Percentiles rank a stretch among this genome's conserved stretches.
Evolutionary conservation across 306 rosid species (phyloP).

Genomic region (Leucaena leucocephala): DNA sequence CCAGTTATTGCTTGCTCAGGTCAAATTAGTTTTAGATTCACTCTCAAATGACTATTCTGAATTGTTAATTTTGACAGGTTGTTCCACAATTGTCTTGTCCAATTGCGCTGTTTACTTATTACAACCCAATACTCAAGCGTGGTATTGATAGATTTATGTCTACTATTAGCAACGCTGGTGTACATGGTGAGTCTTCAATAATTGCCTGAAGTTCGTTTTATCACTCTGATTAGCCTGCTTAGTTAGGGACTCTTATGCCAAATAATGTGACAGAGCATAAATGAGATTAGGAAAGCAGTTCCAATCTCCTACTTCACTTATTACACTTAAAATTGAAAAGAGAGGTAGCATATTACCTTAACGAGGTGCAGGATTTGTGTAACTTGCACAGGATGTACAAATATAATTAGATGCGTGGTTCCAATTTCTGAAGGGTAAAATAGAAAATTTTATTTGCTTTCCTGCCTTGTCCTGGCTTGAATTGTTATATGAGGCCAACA

Average conservation of each 20-base stretch:
- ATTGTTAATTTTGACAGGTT: slow-evolving; percentile 59
- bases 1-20: slow-evolving; percentile 6
- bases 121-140: slow-evolving; percentile 91
- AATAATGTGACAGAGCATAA: slow-evolving; percentile 20
- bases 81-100: slow-evolving; percentile 86
- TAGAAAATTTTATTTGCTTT: slow-evolving; percentile 27
- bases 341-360: neutral
- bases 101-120: slow-evolving; percentile 80
- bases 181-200: slow-evolving; percentile 60
- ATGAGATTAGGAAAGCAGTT: slow-evolving; percentile 17
- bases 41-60: slow-evolving; percentile 12
- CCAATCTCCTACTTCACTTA: slow-evolving; percentile 10
- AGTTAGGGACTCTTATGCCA: slow-evolving; percentile 5
- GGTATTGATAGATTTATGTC: slow-evolving; percentile 79
- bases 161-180: slow-evolving; percentile 62
- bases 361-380: neutral
- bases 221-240: slow-evolving; percentile 23
- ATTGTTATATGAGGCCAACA: slow-evolving; percentile 2
- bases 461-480: slow-evolving; percentile 22
- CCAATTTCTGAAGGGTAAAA: neutral
- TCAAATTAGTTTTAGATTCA: neutral
- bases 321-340: neutral
- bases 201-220: slow-evolving; percentile 11
- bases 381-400: neutral
- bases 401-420: neutral